Base-by-base conservation (phyloP, 1,139 yeast genomes). In the Nadsonia commutata region DNA sequence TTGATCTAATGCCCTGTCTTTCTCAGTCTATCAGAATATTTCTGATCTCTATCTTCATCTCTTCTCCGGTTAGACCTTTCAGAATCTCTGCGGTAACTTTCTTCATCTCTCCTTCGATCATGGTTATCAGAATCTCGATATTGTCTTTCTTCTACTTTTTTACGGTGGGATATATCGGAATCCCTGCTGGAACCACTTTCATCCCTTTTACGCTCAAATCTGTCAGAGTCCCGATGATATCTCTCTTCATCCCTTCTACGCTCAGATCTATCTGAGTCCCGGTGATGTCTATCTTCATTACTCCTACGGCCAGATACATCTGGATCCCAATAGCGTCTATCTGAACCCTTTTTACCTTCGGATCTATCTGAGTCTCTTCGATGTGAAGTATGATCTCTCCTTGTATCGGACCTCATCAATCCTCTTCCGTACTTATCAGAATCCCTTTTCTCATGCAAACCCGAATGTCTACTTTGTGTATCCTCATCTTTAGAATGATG, bases 181-280 rank as follows among this genome's bases (percentile, higher is more conserved):
- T 23, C 31, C 17, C 40, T 37, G 18, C 21, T 8, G 18, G 31
- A n/a, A 7, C 37, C 23, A 5, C 17, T 4, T 22, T 19, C 33
- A 22, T 11, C 13, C 4, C 21, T 3, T 16, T 27, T 11, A 36
- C 38, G 31, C 9, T 33, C 31, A 20, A 38, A 27, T 42, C 41
- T 33, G 4, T 27, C 33, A 6, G 33, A 40, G 36, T 37, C 43
- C n/a, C n/a, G n/a, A 33, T 16, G 36, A 31, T 44, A n/a, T 22
- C 27, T 39, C 27, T 33, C 16, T 23, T 37, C 22, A 21, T 42
- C 20, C 22, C 44, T 36, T 18, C 41, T 33, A 31, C 46, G 41
- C 20, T 44, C 40, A 16, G 42, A 31, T 18, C 42, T 21, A 27
- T 43, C 44, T 20, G 40, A 22, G 39, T 43, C 41, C 13, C 31